Base-by-base conservation (phyloP, 345 rosid genomes). In the Rhodamnia argentea region DNA sequence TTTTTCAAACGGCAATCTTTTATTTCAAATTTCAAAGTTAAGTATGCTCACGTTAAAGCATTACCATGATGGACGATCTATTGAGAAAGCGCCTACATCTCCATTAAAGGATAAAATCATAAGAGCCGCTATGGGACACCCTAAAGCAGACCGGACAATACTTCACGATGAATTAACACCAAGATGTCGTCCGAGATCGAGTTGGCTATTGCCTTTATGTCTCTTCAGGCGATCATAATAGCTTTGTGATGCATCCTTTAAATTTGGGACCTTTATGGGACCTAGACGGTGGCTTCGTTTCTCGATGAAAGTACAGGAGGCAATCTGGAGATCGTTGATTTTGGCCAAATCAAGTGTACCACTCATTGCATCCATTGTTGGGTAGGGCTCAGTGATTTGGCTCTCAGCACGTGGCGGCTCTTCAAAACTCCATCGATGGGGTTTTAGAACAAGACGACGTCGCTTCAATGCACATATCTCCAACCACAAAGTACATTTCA, bases 221-320 rank as follows among this genome's bases (percentile, higher is more conserved):
- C 75, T 62, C 75, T 62, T 27, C 14, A 27, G 10, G 20, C 3
- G 75, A 62, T 62, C 40, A 27, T 62, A 37, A 29, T 27, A 7
- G 20, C 40, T 62, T 7, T 62, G 40, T 7, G 20, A 16, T 13
- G n/a, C 6, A 27, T 7, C 74, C 0, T 2, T n/a, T 6, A n/a
- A 27, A 60, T 60, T 60, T 14, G 74, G 74, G 18, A 27, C 18
- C 74, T 18, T 18, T 14, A 52, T 13, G 53, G 15, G 54, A 15
- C 54, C 54, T 13, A 62, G 75, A 9, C 2, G 40, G 8, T 0
- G 40, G 40, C 29, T 60, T 60, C 3, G 8, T 27, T 3, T 60
- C 37, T n/a, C n/a, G 3, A n/a, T 32, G 27, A 14, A 64, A 64
- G 6, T 8, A 64, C 10, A 3, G 44, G 12, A 32, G 76, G 24